These are phyloP conservation scores for Mycena rebaudengoi DNA, from an alignment of 768 basidiomycete genomes.

Conservation along the genomic window DNA sequence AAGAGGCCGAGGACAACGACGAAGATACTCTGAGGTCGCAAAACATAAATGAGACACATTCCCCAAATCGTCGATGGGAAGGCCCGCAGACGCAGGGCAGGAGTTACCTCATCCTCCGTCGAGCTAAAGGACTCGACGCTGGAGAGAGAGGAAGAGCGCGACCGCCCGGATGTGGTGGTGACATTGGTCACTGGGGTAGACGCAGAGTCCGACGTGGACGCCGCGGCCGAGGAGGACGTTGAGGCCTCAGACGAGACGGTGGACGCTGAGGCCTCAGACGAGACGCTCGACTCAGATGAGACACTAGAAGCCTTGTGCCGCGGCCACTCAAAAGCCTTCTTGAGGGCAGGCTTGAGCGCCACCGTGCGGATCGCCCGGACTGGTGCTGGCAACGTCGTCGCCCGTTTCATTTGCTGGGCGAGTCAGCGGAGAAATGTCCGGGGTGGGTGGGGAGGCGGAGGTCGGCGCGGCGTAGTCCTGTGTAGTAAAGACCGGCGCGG, in stretches of 20 bases:
- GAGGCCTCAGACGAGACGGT: too few relatives aligned
- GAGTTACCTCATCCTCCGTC: neutral
- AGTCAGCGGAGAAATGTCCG: too few relatives aligned
- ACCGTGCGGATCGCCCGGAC: neutral
- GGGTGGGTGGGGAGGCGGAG: too few relatives aligned
- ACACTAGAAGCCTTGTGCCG: neutral
- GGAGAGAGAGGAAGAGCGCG: neutral
- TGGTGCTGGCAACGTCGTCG: neutral
- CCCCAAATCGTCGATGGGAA: too few relatives aligned
- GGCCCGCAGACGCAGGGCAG: neutral
- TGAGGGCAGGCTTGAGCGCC: neutral
- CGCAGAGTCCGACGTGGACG: too few relatives aligned
- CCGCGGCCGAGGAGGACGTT: too few relatives aligned
- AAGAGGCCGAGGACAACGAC: neutral
- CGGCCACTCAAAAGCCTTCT: neutral
- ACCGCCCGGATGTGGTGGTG: neutral
- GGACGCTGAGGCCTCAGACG: too few relatives aligned
- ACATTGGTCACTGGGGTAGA: too few relatives aligned
- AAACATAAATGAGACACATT: too few relatives aligned
- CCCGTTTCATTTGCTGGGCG: too few relatives aligned
- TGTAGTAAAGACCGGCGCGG: too few relatives aligned
- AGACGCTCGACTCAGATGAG: neutral
- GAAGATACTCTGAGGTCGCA: constrained; percentile 1
- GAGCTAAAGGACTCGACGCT: neutral
- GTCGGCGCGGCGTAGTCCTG: too few relatives aligned